A percentile compares a stretch with the other conserved stretches of the same genome.
Conservation (phyloP, 1,284 basidiomycete genomes). For the Ceratobasidium sp. region DNA sequence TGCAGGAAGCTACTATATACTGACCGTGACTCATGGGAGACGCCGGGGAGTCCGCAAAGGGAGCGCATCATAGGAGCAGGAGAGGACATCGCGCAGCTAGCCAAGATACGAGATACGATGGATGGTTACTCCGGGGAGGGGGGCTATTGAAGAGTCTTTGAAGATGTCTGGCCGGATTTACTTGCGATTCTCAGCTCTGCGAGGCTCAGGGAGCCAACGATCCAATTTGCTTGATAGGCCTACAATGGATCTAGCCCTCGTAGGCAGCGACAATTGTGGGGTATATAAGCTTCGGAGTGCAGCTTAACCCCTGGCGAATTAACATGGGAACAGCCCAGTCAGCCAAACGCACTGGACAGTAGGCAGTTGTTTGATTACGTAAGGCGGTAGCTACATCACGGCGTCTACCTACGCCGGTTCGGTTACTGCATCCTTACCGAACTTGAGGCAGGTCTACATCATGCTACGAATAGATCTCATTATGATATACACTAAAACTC, state of each 20-base stretch:
- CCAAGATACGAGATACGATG: not conserved
- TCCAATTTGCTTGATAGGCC: no score
- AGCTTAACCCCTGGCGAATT: not conserved
- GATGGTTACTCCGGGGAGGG: not conserved
- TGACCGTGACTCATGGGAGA: not conserved
- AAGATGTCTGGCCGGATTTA: not conserved
- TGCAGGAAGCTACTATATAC: not conserved
- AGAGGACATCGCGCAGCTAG: not conserved
- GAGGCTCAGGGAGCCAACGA: no score
- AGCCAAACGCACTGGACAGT: not conserved
- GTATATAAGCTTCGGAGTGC: not conserved
- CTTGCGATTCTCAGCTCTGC: not conserved
- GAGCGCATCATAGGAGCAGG: not conserved
- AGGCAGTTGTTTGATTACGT: not conserved
- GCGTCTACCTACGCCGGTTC: not conserved
- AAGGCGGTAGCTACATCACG: not conserved
- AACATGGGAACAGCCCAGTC: not conserved
- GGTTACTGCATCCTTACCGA: not conserved
- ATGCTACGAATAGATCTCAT: not conserved
- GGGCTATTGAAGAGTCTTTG: not conserved
- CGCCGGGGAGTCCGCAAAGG: not conserved
- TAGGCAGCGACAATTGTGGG: no score
- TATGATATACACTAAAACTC: not conserved
- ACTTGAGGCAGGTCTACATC: not conserved
- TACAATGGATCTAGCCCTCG: no score